Conservation (phyloP, 23 red algal species). For the Agarophyton chilense region DNA sequence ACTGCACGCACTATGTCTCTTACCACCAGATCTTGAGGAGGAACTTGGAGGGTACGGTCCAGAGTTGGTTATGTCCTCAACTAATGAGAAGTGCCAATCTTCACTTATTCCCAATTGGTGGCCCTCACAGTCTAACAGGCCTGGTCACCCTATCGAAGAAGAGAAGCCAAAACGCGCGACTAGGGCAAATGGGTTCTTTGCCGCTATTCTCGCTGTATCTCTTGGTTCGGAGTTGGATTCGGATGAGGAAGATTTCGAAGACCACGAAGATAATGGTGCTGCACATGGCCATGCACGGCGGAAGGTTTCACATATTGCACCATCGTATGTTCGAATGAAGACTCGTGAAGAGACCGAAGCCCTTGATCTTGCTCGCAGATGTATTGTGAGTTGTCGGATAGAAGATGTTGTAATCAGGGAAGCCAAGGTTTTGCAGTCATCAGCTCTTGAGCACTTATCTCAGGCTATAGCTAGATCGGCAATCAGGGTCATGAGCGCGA, state of each 20-base stretch:
- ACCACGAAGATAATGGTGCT: constrained; percentile 31
- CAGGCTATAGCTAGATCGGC: constrained; percentile 47
- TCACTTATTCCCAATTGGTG: constrained; percentile 75
- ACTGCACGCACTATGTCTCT: constrained; percentile 69
- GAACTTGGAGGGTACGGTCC: constrained; percentile 65
- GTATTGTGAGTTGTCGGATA: constrained; percentile 67
- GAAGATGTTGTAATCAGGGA: constrained; percentile 83
- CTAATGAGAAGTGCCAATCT: constrained; percentile 5
- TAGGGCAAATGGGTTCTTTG: constrained; percentile 65
- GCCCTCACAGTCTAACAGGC: constrained; percentile 41
- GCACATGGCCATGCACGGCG: not conserved
- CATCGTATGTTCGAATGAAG: constrained; percentile 47
- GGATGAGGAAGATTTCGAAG: constrained; percentile 53
- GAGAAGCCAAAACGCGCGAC: constrained; percentile 17
- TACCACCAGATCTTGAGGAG: constrained; percentile 70
- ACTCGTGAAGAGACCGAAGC: constrained; percentile 74
- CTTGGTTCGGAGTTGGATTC: constrained; percentile 69
- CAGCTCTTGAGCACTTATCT: constrained; percentile 48
- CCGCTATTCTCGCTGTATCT: constrained; percentile 59
- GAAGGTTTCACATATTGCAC: constrained; percentile 29
- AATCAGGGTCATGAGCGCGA: constrained; percentile 20
- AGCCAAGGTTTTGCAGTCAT: constrained; percentile 72
- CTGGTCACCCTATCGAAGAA: constrained; percentile 15
- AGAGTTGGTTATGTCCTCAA: constrained; percentile 49
- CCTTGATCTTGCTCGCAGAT: constrained; percentile 75